Conservation (phyloP, 306 rosid species). For the Acacia melanoxylon region DNA sequence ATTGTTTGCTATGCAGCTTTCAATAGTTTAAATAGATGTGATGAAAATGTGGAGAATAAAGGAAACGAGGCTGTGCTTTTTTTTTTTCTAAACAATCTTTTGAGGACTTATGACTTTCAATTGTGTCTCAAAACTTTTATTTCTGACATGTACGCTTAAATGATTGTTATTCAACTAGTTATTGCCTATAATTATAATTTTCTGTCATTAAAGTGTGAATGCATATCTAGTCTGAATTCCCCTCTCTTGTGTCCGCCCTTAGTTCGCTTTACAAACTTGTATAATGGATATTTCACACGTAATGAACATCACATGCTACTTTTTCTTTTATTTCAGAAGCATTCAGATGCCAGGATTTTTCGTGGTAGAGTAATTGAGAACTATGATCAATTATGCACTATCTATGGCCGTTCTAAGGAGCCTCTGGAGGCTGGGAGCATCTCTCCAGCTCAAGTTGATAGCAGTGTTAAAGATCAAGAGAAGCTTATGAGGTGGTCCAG, state of each 20-base stretch:
- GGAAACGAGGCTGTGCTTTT: not conserved
- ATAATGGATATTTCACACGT: not conserved
- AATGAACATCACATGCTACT: not conserved
- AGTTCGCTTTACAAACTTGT: not conserved
- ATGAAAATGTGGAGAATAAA: not conserved
- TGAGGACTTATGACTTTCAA: not conserved
- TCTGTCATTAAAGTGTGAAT: not conserved
- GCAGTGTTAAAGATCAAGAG: conserved; percentile 37
- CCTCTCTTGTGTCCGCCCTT: not conserved
- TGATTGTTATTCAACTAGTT: conserved; percentile 6
- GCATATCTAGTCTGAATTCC: conserved; percentile 7
- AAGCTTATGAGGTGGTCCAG: conserved; percentile 51
- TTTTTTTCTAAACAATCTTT: not conserved
- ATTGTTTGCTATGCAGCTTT: no score
- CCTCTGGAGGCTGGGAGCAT: conserved; percentile 33
- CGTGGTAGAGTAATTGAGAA: conserved; percentile 49
- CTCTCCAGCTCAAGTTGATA: conserved; percentile 38
- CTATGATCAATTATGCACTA: conserved; percentile 48
- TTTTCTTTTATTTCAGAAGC: conserved; percentile 39
- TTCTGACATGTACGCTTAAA: not conserved
- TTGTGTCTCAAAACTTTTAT: not conserved
- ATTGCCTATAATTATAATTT: not conserved
- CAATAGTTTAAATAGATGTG: not conserved
- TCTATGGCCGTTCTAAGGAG: conserved; percentile 48
- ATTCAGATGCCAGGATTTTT: conserved; percentile 51